A percentile compares a stretch with the other conserved stretches of the same genome.
Evolutionary conservation across 177 flowering plant species (phyloP).

Genomic region (Vitis hybrid): DNA sequence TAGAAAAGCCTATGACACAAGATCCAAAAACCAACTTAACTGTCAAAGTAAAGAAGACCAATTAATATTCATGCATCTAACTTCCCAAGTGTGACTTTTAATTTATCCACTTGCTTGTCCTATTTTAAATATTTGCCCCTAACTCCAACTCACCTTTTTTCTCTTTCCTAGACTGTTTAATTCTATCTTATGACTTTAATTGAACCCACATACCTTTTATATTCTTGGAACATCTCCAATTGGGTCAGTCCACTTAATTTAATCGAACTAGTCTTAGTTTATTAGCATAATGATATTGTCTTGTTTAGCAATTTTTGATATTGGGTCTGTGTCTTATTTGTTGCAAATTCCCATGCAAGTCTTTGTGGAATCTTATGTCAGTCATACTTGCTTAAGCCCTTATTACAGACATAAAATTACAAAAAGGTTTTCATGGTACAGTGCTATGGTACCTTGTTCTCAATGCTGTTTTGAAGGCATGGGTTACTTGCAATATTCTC

Average conservation of each 20-base stretch:
- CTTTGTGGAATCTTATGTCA: too few relatives aligned
- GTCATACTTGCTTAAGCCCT: too few relatives aligned
- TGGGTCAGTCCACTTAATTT: conserved; percentile 4
- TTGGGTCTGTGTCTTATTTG: too few relatives aligned
- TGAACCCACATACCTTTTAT: conserved; percentile 2
- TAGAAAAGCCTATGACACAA: neutral
- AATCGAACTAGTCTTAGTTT: neutral
- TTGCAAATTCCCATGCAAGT: too few relatives aligned
- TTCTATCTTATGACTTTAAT: neutral
- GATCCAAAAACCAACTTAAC: conserved; percentile 15
- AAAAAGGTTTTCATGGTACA: too few relatives aligned
- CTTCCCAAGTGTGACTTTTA: neutral
- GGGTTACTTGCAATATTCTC: too few relatives aligned
- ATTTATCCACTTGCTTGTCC: neutral
- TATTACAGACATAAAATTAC: too few relatives aligned
- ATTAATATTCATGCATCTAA: neutral
- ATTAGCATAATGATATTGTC: neutral
- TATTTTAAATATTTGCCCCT: neutral
- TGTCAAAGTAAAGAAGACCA: neutral
- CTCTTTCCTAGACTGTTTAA: neutral
- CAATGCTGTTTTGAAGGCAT: too few relatives aligned
- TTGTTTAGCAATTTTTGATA: too few relatives aligned
- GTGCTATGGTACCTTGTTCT: too few relatives aligned
- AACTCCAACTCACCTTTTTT: neutral
- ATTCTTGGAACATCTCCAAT: neutral